phyloP scores from a whole-genome alignment of 1,284 basidiomycete genomes.

The Salmacisia buchloeana region DNA sequence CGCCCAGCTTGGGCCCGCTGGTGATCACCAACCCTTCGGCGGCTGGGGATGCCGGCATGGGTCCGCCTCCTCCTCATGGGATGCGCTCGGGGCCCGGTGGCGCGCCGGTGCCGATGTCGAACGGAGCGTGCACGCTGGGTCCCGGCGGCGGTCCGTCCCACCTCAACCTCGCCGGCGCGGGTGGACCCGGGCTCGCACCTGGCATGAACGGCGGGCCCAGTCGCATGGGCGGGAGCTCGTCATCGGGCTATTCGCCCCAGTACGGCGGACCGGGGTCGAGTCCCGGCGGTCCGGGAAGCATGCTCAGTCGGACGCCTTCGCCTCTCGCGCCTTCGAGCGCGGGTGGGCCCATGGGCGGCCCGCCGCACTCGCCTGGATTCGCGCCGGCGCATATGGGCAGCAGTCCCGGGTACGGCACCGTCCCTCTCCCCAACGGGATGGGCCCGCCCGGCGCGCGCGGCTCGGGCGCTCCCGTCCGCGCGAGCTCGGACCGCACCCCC shows the following conservation, averaged over 20 bases:
- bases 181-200: not conserved
- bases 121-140: too few relatives aligned
- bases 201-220: not conserved
- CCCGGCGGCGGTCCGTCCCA: not conserved
- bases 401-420: not conserved
- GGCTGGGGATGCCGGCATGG: too few relatives aligned
- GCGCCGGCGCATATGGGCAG: not conserved
- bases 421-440: not conserved
- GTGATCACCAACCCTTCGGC: too few relatives aligned
- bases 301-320: not conserved
- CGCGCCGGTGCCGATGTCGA: not conserved
- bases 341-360: not conserved
- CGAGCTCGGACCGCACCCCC: slow-evolving; percentile 5
- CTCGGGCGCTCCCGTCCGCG: not conserved
- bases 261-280: not conserved
- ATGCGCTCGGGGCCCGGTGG: too few relatives aligned
- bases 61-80: too few relatives aligned
- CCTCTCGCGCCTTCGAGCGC: not conserved
- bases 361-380: not conserved
- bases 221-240: not conserved
- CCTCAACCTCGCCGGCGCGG: not conserved
- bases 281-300: not conserved
- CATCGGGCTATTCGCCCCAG: not conserved
- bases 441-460: not conserved
- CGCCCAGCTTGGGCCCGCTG: too few relatives aligned